Base-by-base conservation (phyloP, 2,329 filamentous ascomycete genomes). In the Neoscytalidium dimidiatum region DNA sequence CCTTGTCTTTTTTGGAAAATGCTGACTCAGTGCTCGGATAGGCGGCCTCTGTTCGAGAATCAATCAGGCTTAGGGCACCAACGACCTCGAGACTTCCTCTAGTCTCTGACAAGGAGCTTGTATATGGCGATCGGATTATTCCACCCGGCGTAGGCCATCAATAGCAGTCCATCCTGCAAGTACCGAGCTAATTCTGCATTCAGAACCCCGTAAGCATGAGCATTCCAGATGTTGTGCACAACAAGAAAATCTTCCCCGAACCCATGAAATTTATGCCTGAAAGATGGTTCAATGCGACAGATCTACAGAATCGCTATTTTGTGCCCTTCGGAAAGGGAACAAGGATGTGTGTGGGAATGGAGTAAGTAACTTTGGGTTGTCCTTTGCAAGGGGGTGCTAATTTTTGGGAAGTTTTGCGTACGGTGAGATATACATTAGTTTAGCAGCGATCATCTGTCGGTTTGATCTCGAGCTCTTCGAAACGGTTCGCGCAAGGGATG, bases 331-430 rank as follows among this genome's bases (percentile, higher is more conserved):
- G 68, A 8, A 65, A 65, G 61, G 68, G 68, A 3, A 63, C 60
- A 17, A 61, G 68, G 43, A 62, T 61, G 29, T 70, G 69, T 43
- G 4, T 70, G 14, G 69, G 68, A 0, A 61, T 69, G 66, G 74
- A 75, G 73, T 44, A 44, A 17, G 41, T 44, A 4, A 6, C 41
- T 6, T n/a, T 14, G 17, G 41, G n/a, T 44, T 17, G 33, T 3
- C n/a, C n/a, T n/a, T n/a, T n/a, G n/a, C n/a, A n/a, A n/a, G n/a
- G n/a, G n/a, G n/a, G 14, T 35, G 33, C 33, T 35, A 14, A 35
- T 14, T 35, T 6, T 35, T 35, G 7, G 7, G 33, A 19, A 68
- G 67, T 56, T 48, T 69, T 11, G 67, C 67, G 28, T 53, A 66
- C 26, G 67, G 64, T 19, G 68, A 69, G 49, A 21, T 68, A 6